Percentiles rank a stretch among this genome's conserved stretches.
Evolutionary conservation across 345 rosid species (phyloP).

Genomic region (Barbarea vulgaris): DNA sequence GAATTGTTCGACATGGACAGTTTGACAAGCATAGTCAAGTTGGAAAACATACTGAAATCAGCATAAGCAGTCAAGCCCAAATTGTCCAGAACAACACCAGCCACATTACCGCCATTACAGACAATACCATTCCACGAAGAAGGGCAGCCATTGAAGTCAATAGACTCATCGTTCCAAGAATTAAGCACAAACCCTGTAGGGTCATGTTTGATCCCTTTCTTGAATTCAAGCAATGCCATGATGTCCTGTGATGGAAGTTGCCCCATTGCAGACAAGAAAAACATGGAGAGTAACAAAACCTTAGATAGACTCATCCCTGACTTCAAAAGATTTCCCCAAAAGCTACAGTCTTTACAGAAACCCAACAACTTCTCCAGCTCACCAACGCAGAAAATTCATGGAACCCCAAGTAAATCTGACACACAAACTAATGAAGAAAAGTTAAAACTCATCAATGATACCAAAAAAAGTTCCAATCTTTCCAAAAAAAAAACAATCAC

Average conservation of each 20-base stretch:
- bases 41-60: slow-evolving; percentile 77
- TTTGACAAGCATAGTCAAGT: slow-evolving; percentile 85
- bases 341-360: slow-evolving; percentile 26
- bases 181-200: slow-evolving; percentile 92
- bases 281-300: slow-evolving; percentile 49
- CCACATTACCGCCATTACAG: slow-evolving; percentile 89
- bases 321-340: slow-evolving; percentile 12
- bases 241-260: slow-evolving; percentile 99
- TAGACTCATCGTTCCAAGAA: slow-evolving; percentile 97
- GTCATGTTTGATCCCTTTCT: slow-evolving; percentile 94
- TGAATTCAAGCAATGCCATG: slow-evolving; percentile 87
- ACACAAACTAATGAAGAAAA: slow-evolving; percentile 22
- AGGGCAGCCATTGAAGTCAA: slow-evolving; percentile 95
- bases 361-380: slow-evolving; percentile 21
- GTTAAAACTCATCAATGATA: slow-evolving; percentile 5
- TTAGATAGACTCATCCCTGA: slow-evolving; percentile 56
- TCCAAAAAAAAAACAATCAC: neutral
- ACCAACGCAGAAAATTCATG: slow-evolving; percentile 25
- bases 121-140: slow-evolving; percentile 96
- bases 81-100: slow-evolving; percentile 83
- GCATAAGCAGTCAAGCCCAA: slow-evolving; percentile 75
- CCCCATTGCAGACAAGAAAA: slow-evolving; percentile 60
- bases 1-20: slow-evolving; percentile 94
- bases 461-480: slow-evolving; percentile 8
- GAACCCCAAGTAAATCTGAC: slow-evolving; percentile 33